Conservation (phyloP, 202 grass and related monocot genomes). For the Elaeis oleifera region DNA sequence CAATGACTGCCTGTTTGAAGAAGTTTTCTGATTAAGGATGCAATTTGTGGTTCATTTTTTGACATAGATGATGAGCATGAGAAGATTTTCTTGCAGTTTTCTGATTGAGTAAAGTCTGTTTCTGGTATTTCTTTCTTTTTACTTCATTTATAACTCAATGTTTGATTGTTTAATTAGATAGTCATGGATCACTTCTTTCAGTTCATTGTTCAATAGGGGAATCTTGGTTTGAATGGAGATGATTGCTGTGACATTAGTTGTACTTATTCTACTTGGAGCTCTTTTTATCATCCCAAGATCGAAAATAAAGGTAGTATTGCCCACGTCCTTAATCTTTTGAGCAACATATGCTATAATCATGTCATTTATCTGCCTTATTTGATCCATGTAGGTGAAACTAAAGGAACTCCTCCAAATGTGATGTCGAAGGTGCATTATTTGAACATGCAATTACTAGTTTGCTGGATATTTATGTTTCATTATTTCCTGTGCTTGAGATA, state of each 20-base stretch:
- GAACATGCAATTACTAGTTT: neutral
- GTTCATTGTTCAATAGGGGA: neutral
- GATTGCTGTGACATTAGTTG: slow-evolving; percentile 26
- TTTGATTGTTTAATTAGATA: too few relatives aligned
- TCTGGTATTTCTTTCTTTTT: too few relatives aligned
- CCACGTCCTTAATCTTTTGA: neutral
- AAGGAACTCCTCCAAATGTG: slow-evolving; percentile 11
- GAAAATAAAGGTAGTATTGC: slow-evolving; percentile 42
- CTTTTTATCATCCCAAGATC: slow-evolving; percentile 58
- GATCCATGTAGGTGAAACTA: slow-evolving; percentile 34
- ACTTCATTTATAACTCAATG: too few relatives aligned
- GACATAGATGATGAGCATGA: too few relatives aligned
- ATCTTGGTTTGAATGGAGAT: slow-evolving; percentile 35
- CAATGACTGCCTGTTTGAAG: too few relatives aligned
- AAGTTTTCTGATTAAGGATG: too few relatives aligned
- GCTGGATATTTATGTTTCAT: neutral
- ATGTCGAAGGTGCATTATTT: slow-evolving; percentile 20
- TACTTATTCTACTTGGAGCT: slow-evolving; percentile 51
- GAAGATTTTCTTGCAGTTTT: too few relatives aligned
- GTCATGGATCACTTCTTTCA: too few relatives aligned
- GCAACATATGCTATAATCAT: neutral
- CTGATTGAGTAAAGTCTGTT: too few relatives aligned
- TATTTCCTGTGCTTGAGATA: too few relatives aligned
- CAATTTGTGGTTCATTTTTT: too few relatives aligned
- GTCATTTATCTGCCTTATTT: neutral